Conservation (phyloP, 2,329 filamentous ascomycete genomes). For the Talaromyces pinophilus region DNA sequence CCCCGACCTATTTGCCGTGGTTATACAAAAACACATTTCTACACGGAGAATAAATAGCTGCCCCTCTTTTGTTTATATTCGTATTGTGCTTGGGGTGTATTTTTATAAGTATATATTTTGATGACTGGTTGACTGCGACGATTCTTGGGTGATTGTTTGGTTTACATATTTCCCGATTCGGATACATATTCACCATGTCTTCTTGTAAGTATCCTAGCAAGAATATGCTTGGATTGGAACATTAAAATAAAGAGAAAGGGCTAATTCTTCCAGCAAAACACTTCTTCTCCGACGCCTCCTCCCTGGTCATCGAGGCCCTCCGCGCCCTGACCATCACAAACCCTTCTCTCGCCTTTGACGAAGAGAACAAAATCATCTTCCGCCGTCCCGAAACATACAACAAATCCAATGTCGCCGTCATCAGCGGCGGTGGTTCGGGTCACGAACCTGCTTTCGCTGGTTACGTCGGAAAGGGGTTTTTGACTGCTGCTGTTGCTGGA, state of each 20-base stretch:
- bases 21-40: not conserved
- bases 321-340: slow-evolving; percentile 78
- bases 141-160: not conserved
- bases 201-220: slow-evolving; percentile 13
- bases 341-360: slow-evolving; percentile 76
- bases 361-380: slow-evolving; percentile 81
- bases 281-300: slow-evolving; percentile 81
- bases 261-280: slow-evolving; percentile 61
- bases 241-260: not conserved
- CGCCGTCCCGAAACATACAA: slow-evolving; percentile 59
- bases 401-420: slow-evolving; percentile 69
- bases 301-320: slow-evolving; percentile 76
- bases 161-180: slow-evolving; percentile 5
- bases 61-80: not conserved
- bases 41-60: not conserved
- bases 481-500: slow-evolving; percentile 79
- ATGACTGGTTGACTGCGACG: not conserved
- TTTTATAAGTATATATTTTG: not conserved
- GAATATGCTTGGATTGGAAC: too few species aligned
- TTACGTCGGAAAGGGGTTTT: slow-evolving; percentile 79
- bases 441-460: slow-evolving; percentile 87
- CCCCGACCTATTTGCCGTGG: slow-evolving; percentile 18
- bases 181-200: slow-evolving; percentile 14
- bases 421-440: slow-evolving; percentile 86
- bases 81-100: not conserved